A percentile compares a stretch with the other conserved stretches of the same genome.
Evolutionary conservation across 2,329 filamentous ascomycete genomes (phyloP).

Genomic region (Nemania diffusa): DNA sequence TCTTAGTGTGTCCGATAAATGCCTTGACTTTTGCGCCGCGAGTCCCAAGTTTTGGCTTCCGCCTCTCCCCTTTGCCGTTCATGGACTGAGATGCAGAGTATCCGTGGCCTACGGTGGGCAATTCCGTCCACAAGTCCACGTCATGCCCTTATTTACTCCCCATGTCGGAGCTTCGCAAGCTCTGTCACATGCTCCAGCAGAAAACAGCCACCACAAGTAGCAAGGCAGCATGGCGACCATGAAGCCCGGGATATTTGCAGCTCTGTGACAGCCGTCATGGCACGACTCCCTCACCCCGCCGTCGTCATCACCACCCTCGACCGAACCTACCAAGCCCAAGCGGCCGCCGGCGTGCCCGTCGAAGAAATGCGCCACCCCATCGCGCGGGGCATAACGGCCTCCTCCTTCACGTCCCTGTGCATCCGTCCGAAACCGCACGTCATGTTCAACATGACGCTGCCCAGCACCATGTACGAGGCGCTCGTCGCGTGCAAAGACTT

Average conservation of each 20-base stretch:
- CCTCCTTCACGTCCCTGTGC: constrained; percentile 67
- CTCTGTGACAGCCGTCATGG: constrained; percentile 64
- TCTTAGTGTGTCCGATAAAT: not conserved
- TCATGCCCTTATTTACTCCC: constrained; percentile 3
- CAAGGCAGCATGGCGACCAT: no score
- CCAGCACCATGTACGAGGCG: constrained; percentile 66
- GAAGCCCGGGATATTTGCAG: constrained; percentile 49
- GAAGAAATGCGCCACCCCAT: constrained; percentile 37
- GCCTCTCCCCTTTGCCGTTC: constrained; percentile 34
- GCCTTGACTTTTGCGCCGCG: not conserved
- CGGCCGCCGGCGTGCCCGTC: constrained; percentile 15
- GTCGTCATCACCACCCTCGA: constrained; percentile 63
- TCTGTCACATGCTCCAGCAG: constrained; percentile 1
- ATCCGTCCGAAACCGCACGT: constrained; percentile 63
- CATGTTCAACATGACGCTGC: constrained; percentile 67
- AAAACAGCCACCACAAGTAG: constrained; percentile 5
- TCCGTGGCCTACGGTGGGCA: constrained; percentile 43
- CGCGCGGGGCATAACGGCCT: constrained; percentile 67
- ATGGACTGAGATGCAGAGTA: constrained; percentile 49
- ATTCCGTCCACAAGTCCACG: constrained; percentile 39
- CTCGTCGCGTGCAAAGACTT: constrained; percentile 58
- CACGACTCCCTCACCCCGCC: constrained; percentile 63
- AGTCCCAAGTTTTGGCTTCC: constrained; percentile 17
- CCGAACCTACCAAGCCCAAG: constrained; percentile 49
- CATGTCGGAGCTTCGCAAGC: constrained; percentile 22